Conservation (phyloP, 176 grass and related monocot species). For the Triticum timopheevii region DNA sequence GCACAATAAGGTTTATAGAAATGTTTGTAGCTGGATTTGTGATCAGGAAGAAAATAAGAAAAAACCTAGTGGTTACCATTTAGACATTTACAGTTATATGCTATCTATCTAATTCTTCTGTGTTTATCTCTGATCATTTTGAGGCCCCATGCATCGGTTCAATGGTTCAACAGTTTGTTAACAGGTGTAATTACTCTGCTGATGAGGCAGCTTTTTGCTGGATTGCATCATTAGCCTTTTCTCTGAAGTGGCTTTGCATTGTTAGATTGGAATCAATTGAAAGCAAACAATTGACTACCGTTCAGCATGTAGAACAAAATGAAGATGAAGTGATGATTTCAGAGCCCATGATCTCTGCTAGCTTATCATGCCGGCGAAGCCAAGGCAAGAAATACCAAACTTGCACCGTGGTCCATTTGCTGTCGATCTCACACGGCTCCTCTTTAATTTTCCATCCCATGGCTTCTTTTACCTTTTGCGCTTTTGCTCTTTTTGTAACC, state of each 20-base stretch:
- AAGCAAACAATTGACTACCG: not conserved
- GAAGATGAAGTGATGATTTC: not conserved
- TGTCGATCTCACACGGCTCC: constrained; percentile 30
- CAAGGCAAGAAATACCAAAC: constrained; percentile 77
- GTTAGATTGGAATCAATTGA: constrained; percentile 1
- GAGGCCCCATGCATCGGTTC: not conserved
- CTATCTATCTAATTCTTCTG: not conserved
- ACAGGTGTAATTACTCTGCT: not conserved
- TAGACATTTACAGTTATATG: not conserved
- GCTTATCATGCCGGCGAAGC: constrained; percentile 26
- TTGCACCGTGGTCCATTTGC: constrained; percentile 56
- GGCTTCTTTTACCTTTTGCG: constrained; percentile 52
- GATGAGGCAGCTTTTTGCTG: not conserved
- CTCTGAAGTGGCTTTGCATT: not conserved
- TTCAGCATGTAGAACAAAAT: not conserved
- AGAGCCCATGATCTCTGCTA: not conserved
- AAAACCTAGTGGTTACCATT: not conserved
- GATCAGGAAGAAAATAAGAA: constrained; percentile 3
- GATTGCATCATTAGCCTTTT: not conserved
- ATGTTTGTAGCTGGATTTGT: constrained; percentile 13
- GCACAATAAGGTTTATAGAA: constrained; percentile 26
- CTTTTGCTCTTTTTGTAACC: constrained; percentile 77
- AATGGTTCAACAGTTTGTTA: not conserved
- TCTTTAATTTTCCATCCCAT: constrained; percentile 36
- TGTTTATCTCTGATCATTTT: not conserved